Evolutionary conservation across 352 stramenopile genomes (phyloP), one percentile per base, ranked within the genome.

Genomic region (Elongisporangium anandrum): DNA sequence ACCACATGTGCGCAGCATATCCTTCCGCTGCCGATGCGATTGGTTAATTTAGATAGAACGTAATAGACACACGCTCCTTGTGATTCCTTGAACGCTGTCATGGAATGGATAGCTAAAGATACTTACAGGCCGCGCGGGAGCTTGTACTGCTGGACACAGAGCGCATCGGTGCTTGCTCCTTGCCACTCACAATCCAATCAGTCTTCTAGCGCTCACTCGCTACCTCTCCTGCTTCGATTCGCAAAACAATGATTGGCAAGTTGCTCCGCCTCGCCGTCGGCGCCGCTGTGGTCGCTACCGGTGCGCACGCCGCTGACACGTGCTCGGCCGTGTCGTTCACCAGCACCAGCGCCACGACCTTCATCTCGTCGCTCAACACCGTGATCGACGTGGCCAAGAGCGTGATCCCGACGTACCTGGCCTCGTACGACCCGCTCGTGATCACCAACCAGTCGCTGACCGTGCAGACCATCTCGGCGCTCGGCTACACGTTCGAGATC

Each of bases 401-500:
- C 24, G 62, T 61, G 26, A 68, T 78, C 26, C 58, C 58, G 49
- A 57, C 49, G 56, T 68, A 69, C 58, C 64, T 75, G 29, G 58
- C 26, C 29, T 15, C 29, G n/a, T 52, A 63, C 19, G 63, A 78
- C 57, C 68, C 70, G 21, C 47, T 79, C 45, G 49, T 59, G 26
- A 53, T 75, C 19, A 62, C 69, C 19, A 54, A 76, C 53, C 56
- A 54, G 52, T 63, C 41, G 60, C 41, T 75, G 23, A 53, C 56
- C 6, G 59, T 56, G 38, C 56, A 71, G 34, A 58, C 55, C 39
- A 71, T 79, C 59, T 66, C 63, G 2, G 38, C 73, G 7, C 50
- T 78, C n/a, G 66, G 66, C 21, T 65, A 70, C 50, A 58, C 67
- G 21, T 75, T 79, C 50, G 60, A 61, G 19, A 58, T 69, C 45